phyloP scores from a whole-genome alignment of 257 asterid species.

The Anisodus tanguticus region DNA sequence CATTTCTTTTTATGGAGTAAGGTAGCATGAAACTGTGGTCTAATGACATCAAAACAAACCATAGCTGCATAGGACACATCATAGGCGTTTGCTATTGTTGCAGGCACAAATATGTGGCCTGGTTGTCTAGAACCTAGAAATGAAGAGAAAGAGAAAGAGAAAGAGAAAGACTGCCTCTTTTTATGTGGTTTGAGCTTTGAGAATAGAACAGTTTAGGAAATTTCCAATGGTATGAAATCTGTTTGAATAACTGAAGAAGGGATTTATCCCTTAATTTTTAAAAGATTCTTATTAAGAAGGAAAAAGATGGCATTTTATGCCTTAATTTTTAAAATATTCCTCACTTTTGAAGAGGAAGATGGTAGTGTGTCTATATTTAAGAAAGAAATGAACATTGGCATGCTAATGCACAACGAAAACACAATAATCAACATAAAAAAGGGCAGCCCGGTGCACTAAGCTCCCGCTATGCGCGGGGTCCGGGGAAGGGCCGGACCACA shows the following conservation, averaged over 20 bases:
- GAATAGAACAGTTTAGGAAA: not conserved
- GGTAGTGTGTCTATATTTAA: constrained; percentile 5
- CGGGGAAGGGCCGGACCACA: too few species aligned
- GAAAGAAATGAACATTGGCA: constrained; percentile 11
- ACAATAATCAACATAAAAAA: not conserved
- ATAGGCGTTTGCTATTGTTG: not conserved
- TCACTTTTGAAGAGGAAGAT: constrained; percentile 4
- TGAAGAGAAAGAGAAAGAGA: not conserved
- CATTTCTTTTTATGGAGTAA: not conserved
- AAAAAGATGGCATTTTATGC: not conserved
- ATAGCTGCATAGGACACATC: not conserved
- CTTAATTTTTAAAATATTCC: too few species aligned
- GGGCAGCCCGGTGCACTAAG: too few species aligned
- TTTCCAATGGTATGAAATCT: not conserved
- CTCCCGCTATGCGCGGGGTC: too few species aligned
- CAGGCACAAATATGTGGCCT: not conserved
- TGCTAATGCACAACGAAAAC: not conserved
- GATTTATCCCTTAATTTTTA: not conserved
- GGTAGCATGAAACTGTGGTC: not conserved
- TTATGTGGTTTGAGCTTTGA: not conserved
- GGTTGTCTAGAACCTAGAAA: constrained; percentile 2
- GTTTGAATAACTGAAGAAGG: not conserved
- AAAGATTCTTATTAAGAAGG: too few species aligned
- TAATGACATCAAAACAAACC: not conserved
- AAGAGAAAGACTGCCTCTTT: not conserved